These are phyloP conservation scores for Cordyceps javanica DNA, from an alignment of 2,329 filamentous ascomycete species.

Conservation along the genomic window DNA sequence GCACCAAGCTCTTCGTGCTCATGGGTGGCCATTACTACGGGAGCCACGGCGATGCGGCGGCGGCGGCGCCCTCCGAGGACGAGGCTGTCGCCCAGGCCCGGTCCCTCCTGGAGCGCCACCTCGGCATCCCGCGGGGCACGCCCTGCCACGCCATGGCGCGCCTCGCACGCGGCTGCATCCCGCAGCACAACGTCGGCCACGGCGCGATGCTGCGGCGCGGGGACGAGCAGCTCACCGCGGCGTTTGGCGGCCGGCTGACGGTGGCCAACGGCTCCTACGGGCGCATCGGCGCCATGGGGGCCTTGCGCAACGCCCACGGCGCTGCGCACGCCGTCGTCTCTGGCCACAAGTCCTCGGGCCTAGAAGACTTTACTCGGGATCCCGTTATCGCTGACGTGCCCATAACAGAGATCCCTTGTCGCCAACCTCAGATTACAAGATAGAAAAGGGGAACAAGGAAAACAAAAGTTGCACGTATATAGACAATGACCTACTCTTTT, in stretches of 20 bases:
- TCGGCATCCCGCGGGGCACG: slow-evolving; percentile 57
- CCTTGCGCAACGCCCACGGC: slow-evolving; percentile 45
- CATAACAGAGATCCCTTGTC: background rate
- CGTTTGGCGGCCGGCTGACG: slow-evolving; percentile 58
- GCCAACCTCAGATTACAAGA: background rate
- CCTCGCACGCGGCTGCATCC: slow-evolving; percentile 66
- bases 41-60: slow-evolving; percentile 28
- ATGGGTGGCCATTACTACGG: slow-evolving; percentile 86
- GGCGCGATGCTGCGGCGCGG: slow-evolving; percentile 51
- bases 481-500: background rate
- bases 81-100: slow-evolving; percentile 66
- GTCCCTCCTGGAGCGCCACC: slow-evolving; percentile 63
- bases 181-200: slow-evolving; percentile 84
- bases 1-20: slow-evolving; percentile 91
- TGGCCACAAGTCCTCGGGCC: slow-evolving; percentile 22
- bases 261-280: slow-evolving; percentile 55
- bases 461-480: background rate
- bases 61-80: slow-evolving; percentile 48
- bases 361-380: slow-evolving; percentile 22
- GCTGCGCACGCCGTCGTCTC: slow-evolving; percentile 32
- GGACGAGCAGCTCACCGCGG: slow-evolving; percentile 45
- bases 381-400: background rate
- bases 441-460: background rate
- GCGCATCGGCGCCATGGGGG: slow-evolving; percentile 43
- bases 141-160: slow-evolving; percentile 57